Conservation (phyloP, 148 eudicot genomes). For the Rhododendron kiyosumense region DNA sequence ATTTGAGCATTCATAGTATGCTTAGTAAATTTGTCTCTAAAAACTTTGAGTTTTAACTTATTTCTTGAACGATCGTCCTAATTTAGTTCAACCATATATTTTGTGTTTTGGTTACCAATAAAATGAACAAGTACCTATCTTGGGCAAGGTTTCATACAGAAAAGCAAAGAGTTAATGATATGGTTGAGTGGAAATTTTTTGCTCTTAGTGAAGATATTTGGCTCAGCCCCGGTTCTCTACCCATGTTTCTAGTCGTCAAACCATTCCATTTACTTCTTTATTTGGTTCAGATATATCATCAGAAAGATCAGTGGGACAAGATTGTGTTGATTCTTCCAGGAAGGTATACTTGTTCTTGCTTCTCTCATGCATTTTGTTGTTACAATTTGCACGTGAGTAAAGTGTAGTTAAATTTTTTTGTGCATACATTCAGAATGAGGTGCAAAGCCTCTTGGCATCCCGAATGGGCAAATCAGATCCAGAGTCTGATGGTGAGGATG, state of each 20-base stretch:
- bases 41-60: neutral
- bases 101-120: neutral
- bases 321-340: slow-evolving; percentile 17
- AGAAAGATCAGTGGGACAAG: slow-evolving; percentile 21
- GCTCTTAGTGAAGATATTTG: neutral
- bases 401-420: neutral
- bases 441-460: slow-evolving; percentile 8
- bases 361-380: neutral
- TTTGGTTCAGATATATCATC: slow-evolving; percentile 28
- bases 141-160: neutral
- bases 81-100: neutral
- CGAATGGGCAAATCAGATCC: slow-evolving; percentile 29
- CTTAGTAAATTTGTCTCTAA: neutral
- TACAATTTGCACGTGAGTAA: neutral
- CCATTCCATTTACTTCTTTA: neutral
- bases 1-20: neutral
- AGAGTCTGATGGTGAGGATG: slow-evolving; percentile 34
- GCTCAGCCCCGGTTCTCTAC: slow-evolving; percentile 6
- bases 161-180: neutral
- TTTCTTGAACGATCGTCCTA: neutral
- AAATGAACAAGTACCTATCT: neutral
- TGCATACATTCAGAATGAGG: slow-evolving; percentile 16
- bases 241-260: neutral
- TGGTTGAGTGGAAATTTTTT: neutral
- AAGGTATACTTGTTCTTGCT: slow-evolving; percentile 19